Evolutionary conservation across 2,329 filamentous ascomycete genomes (phyloP).

Genomic region (Pseudonectria foliicola): DNA sequence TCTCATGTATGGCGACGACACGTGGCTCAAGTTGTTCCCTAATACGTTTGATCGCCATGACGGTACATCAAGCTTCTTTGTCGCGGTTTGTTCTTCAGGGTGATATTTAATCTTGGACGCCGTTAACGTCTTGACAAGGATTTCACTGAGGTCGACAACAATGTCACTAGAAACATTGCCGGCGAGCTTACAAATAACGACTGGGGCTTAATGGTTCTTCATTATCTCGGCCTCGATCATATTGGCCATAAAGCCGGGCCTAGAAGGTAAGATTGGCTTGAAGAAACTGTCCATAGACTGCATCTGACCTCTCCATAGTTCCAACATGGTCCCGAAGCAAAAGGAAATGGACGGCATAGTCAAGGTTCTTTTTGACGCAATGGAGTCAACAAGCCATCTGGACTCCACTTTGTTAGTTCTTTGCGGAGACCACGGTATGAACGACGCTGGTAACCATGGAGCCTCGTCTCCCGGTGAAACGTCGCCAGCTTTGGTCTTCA

Average conservation of each 20-base stretch:
- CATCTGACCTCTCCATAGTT: constrained; percentile 39
- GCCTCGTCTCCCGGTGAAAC: constrained; percentile 92
- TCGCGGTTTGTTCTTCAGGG: constrained; percentile 63
- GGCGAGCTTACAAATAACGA: constrained; percentile 68
- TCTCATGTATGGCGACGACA: constrained; percentile 95
- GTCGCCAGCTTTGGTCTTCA: constrained; percentile 83
- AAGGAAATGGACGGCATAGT: constrained; percentile 87
- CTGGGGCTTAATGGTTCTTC: constrained; percentile 90
- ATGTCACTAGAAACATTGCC: constrained; percentile 86
- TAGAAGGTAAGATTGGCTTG: constrained; percentile 48
- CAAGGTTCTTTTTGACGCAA: constrained; percentile 64
- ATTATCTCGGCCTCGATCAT: constrained; percentile 93
- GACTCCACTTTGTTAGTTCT: constrained; percentile 74
- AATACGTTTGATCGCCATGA: constrained; percentile 79
- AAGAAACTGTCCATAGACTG: neutral
- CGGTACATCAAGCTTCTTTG: constrained; percentile 96
- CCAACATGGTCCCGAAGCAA: constrained; percentile 90
- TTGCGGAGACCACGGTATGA: constrained; percentile 98
- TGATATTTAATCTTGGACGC: neutral
- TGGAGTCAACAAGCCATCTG: constrained; percentile 64
- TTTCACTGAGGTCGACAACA: constrained; percentile 95
- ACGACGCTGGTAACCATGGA: constrained; percentile 93
- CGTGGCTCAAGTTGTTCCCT: constrained; percentile 95
- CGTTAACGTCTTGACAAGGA: constrained; percentile 49
- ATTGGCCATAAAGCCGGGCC: constrained; percentile 96